Percentiles rank a stretch among this genome's conserved stretches.
These are phyloP conservation scores for Microcyclospora pomicola DNA, from an alignment of 2,329 filamentous ascomycete genomes.

Conservation along the genomic window DNA sequence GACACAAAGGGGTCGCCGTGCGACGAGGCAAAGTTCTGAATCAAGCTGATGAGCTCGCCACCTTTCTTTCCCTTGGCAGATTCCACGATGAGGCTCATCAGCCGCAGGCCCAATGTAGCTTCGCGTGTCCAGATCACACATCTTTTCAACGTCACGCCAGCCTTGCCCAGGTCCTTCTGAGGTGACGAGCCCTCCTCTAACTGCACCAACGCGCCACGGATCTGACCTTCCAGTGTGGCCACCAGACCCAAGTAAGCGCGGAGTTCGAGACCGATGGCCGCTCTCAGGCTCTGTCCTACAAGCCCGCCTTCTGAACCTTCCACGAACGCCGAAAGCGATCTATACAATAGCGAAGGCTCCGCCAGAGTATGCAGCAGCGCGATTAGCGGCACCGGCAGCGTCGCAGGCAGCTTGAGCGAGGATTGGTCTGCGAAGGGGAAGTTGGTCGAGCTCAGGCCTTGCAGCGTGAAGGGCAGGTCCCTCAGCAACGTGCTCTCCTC, in stretches of 20 bases:
- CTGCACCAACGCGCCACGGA: conserved; percentile 63
- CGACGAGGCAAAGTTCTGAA: conserved; percentile 83
- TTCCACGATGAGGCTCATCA: conserved; percentile 91
- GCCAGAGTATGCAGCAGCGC: conserved; percentile 80
- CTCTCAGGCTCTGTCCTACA: conserved; percentile 81
- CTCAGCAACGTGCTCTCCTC: conserved; percentile 26
- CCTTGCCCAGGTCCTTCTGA: conserved; percentile 53
- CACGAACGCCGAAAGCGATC: conserved; percentile 65
- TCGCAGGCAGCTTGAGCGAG: conserved; percentile 60
- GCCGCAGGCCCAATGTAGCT: conserved; percentile 81
- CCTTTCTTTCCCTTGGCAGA: conserved; percentile 76
- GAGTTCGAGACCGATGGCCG: conserved; percentile 72
- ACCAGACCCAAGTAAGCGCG: conserved; percentile 82
- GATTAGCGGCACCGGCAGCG: conserved; percentile 69
- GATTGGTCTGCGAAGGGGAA: conserved; percentile 59
- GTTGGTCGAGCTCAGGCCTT: conserved; percentile 79
- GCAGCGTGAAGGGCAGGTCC: conserved; percentile 82
- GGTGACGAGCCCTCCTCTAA: conserved; percentile 45
- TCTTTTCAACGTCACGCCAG: conserved; percentile 83
- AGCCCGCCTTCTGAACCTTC: conserved; percentile 69
- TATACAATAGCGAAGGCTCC: conserved; percentile 87
- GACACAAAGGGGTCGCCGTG: conserved; percentile 93
- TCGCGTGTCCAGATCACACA: conserved; percentile 97
- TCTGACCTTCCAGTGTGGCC: conserved; percentile 84
- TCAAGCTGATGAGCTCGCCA: conserved; percentile 82